Percentiles rank a stretch among this genome's conserved stretches.
phyloP scores from a whole-genome alignment of 1,284 basidiomycete genomes.

The Entoloma clypeatum region DNA sequence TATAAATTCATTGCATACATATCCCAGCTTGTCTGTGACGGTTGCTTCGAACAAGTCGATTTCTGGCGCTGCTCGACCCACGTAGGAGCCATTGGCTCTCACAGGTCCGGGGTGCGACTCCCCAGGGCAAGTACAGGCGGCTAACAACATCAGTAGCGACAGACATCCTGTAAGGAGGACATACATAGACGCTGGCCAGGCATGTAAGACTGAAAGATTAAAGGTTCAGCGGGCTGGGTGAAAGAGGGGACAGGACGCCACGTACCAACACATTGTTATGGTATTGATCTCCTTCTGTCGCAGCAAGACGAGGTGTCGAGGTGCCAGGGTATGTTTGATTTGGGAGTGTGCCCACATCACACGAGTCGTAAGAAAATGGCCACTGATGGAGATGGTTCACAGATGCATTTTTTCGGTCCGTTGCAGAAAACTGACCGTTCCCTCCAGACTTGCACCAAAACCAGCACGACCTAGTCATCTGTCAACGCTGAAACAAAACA shows the following conservation, averaged over 20 bases:
- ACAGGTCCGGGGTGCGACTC: constrained; percentile 83
- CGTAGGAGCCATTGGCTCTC: constrained; percentile 52
- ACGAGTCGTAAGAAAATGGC: constrained; percentile 72
- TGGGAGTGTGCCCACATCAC: constrained; percentile 80
- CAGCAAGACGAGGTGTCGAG: constrained; percentile 44
- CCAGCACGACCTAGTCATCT: constrained; percentile 55
- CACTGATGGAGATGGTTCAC: no score
- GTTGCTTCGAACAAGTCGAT: constrained; percentile 82
- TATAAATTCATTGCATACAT: constrained; percentile 25
- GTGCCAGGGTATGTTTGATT: constrained; percentile 70
- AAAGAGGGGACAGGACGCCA: constrained; percentile 6
- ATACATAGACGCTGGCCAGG: constrained; percentile 79
- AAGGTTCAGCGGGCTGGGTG: constrained; percentile 2
- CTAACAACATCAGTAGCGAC: constrained; percentile 16
- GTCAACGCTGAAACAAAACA: background rate
- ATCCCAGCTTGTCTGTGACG: constrained; percentile 29
- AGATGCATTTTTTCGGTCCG: no score
- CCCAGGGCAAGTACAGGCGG: constrained; percentile 74
- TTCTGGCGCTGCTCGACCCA: constrained; percentile 80
- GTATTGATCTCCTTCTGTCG: constrained; percentile 39
- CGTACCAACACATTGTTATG: constrained; percentile 38
- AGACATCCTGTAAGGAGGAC: constrained; percentile 38
- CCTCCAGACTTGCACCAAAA: constrained; percentile 68
- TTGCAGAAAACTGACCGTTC: constrained; percentile 36
- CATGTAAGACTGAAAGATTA: constrained; percentile 53